phyloP scores from a whole-genome alignment of 2,329 filamentous ascomycete genomes.

The Nemania sp. region DNA sequence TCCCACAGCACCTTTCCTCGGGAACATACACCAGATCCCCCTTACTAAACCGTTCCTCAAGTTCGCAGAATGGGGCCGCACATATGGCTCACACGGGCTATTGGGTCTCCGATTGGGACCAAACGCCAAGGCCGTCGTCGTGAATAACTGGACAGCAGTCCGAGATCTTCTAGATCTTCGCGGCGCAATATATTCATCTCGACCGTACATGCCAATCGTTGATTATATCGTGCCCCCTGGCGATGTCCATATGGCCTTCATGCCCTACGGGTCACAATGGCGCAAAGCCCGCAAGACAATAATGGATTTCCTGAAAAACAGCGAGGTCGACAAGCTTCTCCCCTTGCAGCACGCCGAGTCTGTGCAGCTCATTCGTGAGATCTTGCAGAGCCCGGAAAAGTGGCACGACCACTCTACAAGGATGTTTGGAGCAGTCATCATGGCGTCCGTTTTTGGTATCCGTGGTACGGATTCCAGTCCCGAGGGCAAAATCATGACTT shows the following conservation, averaged over 20 bases:
- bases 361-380: slow-evolving; percentile 40
- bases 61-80: slow-evolving; percentile 38
- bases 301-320: slow-evolving; percentile 34
- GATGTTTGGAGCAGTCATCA: slow-evolving; percentile 39
- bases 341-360: slow-evolving; percentile 40
- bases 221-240: slow-evolving; percentile 21
- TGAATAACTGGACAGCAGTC: slow-evolving; percentile 38
- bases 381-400: slow-evolving; percentile 23
- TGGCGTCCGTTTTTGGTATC: slow-evolving; percentile 39
- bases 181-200: slow-evolving; percentile 38
- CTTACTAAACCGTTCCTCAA: slow-evolving; percentile 36
- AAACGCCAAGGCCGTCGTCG: slow-evolving; percentile 32
- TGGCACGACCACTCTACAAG: slow-evolving; percentile 29
- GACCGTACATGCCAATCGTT: slow-evolving; percentile 30
- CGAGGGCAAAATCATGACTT: slow-evolving; percentile 29
- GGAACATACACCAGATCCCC: slow-evolving; percentile 19
- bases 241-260: neutral
- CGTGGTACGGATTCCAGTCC: slow-evolving; percentile 29
- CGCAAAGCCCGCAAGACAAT: slow-evolving; percentile 37
- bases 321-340: slow-evolving; percentile 26
- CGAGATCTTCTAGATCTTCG: slow-evolving; percentile 17
- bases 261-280: slow-evolving; percentile 37
- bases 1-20: neutral
- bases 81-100: slow-evolving; percentile 35
- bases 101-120: slow-evolving; percentile 39